Evolutionary conservation across 345 rosid species (phyloP), one percentile per base, ranked within the genome.

Genomic region (Sonneratia alba): DNA sequence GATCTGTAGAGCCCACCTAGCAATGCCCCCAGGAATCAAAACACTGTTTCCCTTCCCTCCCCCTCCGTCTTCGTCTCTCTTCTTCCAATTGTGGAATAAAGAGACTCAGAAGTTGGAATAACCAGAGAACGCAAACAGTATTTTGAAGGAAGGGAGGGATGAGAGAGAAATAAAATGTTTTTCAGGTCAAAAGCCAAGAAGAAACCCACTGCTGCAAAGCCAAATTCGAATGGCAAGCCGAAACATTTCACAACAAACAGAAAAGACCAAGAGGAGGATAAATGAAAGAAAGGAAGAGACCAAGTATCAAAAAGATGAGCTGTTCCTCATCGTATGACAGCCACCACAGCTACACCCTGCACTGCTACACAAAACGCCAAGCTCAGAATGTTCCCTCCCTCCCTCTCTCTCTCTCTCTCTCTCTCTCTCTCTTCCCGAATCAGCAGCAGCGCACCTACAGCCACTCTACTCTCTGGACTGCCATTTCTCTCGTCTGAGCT

Each of bases 381-480:
- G 78, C 74, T 67, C 66, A 71, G 73, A 75, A 70, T 75, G 78
- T 67, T 71, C 71, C 74, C 71, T 62, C 75, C 38, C 67, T 61
- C 67, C 40, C 49, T 61, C 68, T n/a, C 21, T 62, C 48, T 63
- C 76, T 67, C 71, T 32, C 37, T 40, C 45, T 21, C 61, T 21
- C 68, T 51, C 63, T 70, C 72, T 37, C 64, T 47, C 18, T 47
- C 48, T 19, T 13, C 11, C 32, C 67, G 76, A 73, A 74, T 74
- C 77, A 74, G 77, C 72, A 74, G 68, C 68, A 74, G 72, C 77
- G 77, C 68, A 59, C 77, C 77, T 62, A 74, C 67, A 72, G 59
- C 77, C 38, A 37, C 71, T 40, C 51, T 49, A 38, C 48, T 66
- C 43, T 57, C 76, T 74, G 55, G 48, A 7, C 62, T 51, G 36